phyloP scores from a whole-genome alignment of 495 filamentous ascomycete genomes.

The Aspergillus taichungensis region DNA sequence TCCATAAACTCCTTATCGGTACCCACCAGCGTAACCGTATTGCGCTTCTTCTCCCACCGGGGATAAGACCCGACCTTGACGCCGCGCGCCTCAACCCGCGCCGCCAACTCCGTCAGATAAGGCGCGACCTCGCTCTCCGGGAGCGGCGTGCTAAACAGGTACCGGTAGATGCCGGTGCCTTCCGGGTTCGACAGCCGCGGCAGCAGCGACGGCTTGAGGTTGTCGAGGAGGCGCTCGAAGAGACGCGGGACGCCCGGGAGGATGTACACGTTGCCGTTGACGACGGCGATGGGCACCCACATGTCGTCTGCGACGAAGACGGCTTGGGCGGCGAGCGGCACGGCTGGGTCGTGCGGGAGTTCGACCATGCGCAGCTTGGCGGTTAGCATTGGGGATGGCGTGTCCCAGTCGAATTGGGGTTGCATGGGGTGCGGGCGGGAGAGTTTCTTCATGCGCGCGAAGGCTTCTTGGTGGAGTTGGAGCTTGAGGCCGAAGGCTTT shows the following conservation, averaged over 20 bases:
- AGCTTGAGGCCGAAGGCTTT: slow-evolving; percentile 76
- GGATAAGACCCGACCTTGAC: slow-evolving; percentile 98
- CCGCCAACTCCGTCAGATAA: slow-evolving; percentile 73
- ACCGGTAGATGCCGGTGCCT: slow-evolving; percentile 65
- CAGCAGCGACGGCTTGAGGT: slow-evolving; percentile 59
- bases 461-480: slow-evolving; percentile 64
- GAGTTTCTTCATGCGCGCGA: slow-evolving; percentile 72
- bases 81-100: slow-evolving; percentile 56
- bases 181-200: slow-evolving; percentile 68
- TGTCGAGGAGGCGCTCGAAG: slow-evolving; percentile 69
- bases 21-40: slow-evolving; percentile 89
- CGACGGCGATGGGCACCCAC: slow-evolving; percentile 83
- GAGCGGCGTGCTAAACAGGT: slow-evolving; percentile 79
- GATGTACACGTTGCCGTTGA: slow-evolving; percentile 90
- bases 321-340: slow-evolving; percentile 53
- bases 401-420: slow-evolving; percentile 77
- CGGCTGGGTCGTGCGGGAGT: slow-evolving; percentile 61
- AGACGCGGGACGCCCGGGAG: slow-evolving; percentile 82
- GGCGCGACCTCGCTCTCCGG: slow-evolving; percentile 75
- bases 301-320: slow-evolving; percentile 71
- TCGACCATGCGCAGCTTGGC: slow-evolving; percentile 86
- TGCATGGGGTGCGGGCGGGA: slow-evolving; percentile 63
- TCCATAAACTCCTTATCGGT: slow-evolving; percentile 55
- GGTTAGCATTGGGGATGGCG: slow-evolving; percentile 62
- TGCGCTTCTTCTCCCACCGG: slow-evolving; percentile 76